These are phyloP conservation scores for Vanderwaltozyma tropicalis DNA, from an alignment of 805 yeast species.

Conservation along the genomic window DNA sequence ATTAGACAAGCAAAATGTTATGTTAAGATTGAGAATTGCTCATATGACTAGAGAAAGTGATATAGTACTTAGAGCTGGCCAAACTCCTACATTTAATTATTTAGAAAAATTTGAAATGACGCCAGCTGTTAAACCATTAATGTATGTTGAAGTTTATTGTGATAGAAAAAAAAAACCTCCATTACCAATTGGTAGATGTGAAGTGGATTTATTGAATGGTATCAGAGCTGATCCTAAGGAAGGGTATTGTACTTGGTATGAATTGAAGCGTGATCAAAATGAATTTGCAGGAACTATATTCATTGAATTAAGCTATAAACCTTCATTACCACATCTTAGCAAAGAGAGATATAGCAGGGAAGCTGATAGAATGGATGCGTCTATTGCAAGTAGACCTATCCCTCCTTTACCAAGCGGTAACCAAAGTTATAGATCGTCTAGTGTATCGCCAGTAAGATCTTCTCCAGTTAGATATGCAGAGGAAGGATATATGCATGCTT, in stretches of 20 bases:
- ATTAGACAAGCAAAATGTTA: slow-evolving; percentile 89
- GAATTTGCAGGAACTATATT: slow-evolving; percentile 81
- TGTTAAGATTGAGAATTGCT: slow-evolving; percentile 71
- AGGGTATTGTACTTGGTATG: slow-evolving; percentile 83
- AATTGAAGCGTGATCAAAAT: slow-evolving; percentile 45
- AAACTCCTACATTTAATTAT: slow-evolving; percentile 81
- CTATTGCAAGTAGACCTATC: slow-evolving; percentile 22
- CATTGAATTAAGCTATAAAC: slow-evolving; percentile 86
- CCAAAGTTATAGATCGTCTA: background rate
- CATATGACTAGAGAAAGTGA: slow-evolving; percentile 73
- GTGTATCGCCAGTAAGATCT: background rate
- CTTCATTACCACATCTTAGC: slow-evolving; percentile 26
- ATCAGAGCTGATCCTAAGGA: slow-evolving; percentile 54
- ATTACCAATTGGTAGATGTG: slow-evolving; percentile 72
- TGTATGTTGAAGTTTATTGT: slow-evolving; percentile 54
- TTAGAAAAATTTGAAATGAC: slow-evolving; percentile 59
- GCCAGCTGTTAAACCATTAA: slow-evolving; percentile 48
- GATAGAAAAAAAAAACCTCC: slow-evolving; percentile 85
- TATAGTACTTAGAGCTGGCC: slow-evolving; percentile 80
- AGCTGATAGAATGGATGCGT: slow-evolving; percentile 15
- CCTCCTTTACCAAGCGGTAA: slow-evolving; percentile 25
- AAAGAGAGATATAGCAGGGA: slow-evolving; percentile 7
- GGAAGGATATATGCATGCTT: slow-evolving; percentile 20
- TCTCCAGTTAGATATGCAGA: too few relatives aligned
- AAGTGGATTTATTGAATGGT: slow-evolving; percentile 67